Conservation (phyloP, 768 basidiomycete genomes). For the Boletus patriciae region DNA sequence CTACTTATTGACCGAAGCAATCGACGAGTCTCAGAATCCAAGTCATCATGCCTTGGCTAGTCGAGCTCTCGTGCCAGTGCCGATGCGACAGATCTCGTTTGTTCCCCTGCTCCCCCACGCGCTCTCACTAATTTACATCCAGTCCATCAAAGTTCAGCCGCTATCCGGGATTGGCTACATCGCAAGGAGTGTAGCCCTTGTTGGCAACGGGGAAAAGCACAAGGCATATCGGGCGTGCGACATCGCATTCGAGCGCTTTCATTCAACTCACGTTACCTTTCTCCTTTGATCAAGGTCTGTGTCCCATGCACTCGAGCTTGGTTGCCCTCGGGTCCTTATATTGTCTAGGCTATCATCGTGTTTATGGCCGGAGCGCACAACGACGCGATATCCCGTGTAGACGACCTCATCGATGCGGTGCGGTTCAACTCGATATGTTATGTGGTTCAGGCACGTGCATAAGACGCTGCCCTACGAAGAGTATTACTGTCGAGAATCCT, state of each 20-base stretch:
- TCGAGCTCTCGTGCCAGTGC: not conserved
- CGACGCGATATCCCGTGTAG: not conserved
- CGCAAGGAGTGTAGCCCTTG: not conserved
- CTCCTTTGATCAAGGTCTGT: conserved; percentile 1
- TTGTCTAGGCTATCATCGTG: not conserved
- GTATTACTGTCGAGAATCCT: no score
- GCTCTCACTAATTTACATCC: not conserved
- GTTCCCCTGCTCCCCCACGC: not conserved
- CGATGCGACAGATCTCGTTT: not conserved
- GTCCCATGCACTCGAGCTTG: not conserved
- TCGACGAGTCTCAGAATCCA: not conserved
- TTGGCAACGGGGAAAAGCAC: not conserved
- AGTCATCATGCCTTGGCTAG: not conserved
- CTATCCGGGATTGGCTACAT: not conserved
- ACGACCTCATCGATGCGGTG: not conserved
- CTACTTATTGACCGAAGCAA: not conserved
- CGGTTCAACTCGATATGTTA: not conserved
- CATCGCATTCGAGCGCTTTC: not conserved
- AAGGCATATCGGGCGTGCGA: not conserved
- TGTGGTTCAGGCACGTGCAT: not conserved
- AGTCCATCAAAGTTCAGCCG: not conserved
- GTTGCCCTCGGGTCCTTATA: rapidly evolving
- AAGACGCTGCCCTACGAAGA: no score
- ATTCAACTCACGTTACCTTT: not conserved
- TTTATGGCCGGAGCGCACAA: not conserved